Base-by-base conservation (phyloP, 2,329 filamentous ascomycete genomes). In the Aspergillus pseudoterreus region DNA sequence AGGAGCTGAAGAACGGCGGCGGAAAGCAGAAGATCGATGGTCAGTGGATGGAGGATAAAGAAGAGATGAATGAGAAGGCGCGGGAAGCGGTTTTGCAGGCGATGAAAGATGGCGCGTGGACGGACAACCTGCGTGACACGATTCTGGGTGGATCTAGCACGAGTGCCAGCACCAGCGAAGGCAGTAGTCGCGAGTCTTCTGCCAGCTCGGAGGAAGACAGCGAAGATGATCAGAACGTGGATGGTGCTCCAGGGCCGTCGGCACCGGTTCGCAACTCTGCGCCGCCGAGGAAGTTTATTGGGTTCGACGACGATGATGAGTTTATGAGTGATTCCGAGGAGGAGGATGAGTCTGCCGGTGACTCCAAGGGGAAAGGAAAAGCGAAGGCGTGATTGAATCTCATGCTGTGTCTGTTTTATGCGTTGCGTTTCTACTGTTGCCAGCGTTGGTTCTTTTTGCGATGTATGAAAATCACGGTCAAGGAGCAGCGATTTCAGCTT, bases 41-140 rank as follows among this genome's bases (percentile, higher is more conserved):
- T 0, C 88, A 92, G 67, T 99, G 92, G 91, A 85, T 97, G 38
- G 94, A 99, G 68, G 87, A 90, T 58, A 96, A 95, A 71, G 92
- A 96, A 62, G 91, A 96, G 67, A 88, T 87, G 22, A 86, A 83
- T 58, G 90, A 95, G 74, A 87, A 88, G 70, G 92, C 91, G 0
- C 80, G 87, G 3, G 89, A 92, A 66, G 86, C 87, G 14, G 86
- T 90, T 5, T 71, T 91, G 45, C 81, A 87, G 14, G 85, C 88
- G 0, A 78, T 92, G 56, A 86, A 90, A 58, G 85, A 86, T 35
- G 74, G 73, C 8, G 59, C 58, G 38, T 75, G 73, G 68, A 72
- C 70, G 44, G 72, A 77, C 53, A 73, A 71, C 49, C 63, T 75
- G 46, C 68, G 65, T 22, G 71, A 70, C 43, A 54, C 58, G 3